Evolutionary conservation across 257 asterid genomes (phyloP).

Genomic region (Fraxinus excelsior): DNA sequence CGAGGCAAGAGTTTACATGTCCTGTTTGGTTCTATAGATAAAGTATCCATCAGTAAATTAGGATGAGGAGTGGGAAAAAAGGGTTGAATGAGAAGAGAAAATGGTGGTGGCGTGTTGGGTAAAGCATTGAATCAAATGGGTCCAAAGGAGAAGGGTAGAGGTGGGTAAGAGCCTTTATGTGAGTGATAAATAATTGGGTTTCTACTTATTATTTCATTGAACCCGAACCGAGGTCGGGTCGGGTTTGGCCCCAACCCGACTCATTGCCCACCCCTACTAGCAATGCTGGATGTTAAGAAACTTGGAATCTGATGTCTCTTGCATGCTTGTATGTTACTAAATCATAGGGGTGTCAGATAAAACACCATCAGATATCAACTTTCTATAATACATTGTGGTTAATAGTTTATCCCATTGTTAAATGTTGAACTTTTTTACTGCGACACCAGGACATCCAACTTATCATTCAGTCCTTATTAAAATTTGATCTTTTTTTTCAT

Average conservation of each 20-base stretch:
- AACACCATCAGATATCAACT: not conserved
- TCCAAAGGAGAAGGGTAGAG: no score
- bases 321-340: not conserved
- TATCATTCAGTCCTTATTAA: constrained; percentile 2
- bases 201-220: no score
- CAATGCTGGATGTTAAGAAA: not conserved
- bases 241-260: no score
- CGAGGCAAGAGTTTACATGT: not conserved
- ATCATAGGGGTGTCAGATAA: not conserved
- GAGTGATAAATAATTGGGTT: no score
- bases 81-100: no score
- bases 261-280: no score
- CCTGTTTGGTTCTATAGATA: constrained; percentile 49
- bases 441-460: not conserved
- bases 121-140: no score
- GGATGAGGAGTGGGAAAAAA: no score
- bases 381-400: not conserved
- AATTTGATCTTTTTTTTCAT: not conserved
- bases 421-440: not conserved
- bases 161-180: no score
- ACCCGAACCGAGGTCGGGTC: no score
- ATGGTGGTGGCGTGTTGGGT: no score
- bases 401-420: not conserved
- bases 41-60: constrained; percentile 94
- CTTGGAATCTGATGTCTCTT: not conserved